Percentiles rank a stretch among this genome's conserved stretches.
These are phyloP conservation scores for Heterobasidion parviporum DNA, from an alignment of 1,284 basidiomycete genomes.

Conservation along the genomic window DNA sequence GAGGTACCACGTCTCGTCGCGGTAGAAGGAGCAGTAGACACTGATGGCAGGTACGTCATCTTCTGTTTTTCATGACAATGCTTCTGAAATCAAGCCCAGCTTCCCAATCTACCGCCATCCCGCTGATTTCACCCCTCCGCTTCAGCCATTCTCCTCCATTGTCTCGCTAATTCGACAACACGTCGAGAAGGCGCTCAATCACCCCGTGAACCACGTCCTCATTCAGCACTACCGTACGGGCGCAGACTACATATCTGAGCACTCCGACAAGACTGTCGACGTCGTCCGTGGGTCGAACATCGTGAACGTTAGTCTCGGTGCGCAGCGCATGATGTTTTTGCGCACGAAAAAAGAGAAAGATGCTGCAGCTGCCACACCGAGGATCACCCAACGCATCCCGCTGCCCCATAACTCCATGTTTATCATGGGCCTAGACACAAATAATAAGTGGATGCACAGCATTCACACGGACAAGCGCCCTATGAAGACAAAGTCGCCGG, in stretches of 20 bases:
- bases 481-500: slow-evolving; percentile 35
- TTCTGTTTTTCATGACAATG: neutral
- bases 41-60: slow-evolving; percentile 49
- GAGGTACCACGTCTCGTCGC: slow-evolving; percentile 71
- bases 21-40: slow-evolving; percentile 52
- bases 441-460: slow-evolving; percentile 60
- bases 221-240: slow-evolving; percentile 72
- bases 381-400: slow-evolving; percentile 46
- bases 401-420: slow-evolving; percentile 75
- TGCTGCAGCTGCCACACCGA: neutral
- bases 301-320: slow-evolving; percentile 70
- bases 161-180: slow-evolving; percentile 52
- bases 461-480: slow-evolving; percentile 67
- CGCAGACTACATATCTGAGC: slow-evolving; percentile 73
- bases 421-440: slow-evolving; percentile 63
- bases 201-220: slow-evolving; percentile 70
- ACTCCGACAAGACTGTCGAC: slow-evolving; percentile 77
- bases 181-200: slow-evolving; percentile 44
- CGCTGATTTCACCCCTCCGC: slow-evolving; percentile 61
- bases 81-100: slow-evolving; percentile 25
- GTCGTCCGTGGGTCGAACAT: slow-evolving; percentile 61
- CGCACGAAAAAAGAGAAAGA: slow-evolving; percentile 46
- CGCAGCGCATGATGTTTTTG: slow-evolving; percentile 63
- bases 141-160: slow-evolving; percentile 56
- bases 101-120: slow-evolving; percentile 74